Evolutionary conservation across 169 alveolate genomes (phyloP).

Genomic region (Cyclospora cayetanensis): DNA sequence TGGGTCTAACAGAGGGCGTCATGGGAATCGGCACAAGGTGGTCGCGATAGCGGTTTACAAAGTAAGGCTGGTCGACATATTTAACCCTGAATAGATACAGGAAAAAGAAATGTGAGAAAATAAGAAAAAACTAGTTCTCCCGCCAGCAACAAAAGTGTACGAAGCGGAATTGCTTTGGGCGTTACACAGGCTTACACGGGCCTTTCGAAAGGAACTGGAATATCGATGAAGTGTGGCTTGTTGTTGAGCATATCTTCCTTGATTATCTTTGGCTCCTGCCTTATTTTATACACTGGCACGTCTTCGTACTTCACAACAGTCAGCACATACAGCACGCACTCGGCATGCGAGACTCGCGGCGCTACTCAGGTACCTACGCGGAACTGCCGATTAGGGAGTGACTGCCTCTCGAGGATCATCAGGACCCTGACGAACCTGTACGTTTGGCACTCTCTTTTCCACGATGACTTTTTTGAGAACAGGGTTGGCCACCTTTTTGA

Average conservation of each 20-base stretch:
- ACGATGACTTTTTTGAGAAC: not conserved
- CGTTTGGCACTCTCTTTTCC: not conserved
- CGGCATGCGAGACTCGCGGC: no score
- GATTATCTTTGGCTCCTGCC: constrained; percentile 19
- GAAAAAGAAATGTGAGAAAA: not conserved
- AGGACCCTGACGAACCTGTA: no score
- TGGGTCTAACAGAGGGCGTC: not conserved
- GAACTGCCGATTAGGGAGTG: no score
- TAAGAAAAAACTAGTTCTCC: no score
- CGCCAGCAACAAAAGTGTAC: no score
- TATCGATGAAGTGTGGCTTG: not conserved
- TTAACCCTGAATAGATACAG: not conserved
- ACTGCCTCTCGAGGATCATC: no score
- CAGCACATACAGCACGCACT: not conserved
- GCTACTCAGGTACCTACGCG: no score
- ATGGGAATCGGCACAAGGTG: not conserved
- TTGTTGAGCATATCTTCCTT: not conserved
- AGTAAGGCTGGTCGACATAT: constrained; percentile 33
- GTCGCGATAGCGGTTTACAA: constrained; percentile 30
- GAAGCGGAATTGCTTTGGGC: no score
- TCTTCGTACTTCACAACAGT: not conserved
- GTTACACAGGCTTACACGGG: constrained; percentile 8
- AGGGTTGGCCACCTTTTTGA: not conserved
- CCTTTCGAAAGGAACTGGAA: constrained; percentile 18
- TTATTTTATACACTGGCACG: constrained; percentile 7